Base-by-base conservation (phyloP, 768 basidiomycete genomes). In the Mycena galericulata region DNA sequence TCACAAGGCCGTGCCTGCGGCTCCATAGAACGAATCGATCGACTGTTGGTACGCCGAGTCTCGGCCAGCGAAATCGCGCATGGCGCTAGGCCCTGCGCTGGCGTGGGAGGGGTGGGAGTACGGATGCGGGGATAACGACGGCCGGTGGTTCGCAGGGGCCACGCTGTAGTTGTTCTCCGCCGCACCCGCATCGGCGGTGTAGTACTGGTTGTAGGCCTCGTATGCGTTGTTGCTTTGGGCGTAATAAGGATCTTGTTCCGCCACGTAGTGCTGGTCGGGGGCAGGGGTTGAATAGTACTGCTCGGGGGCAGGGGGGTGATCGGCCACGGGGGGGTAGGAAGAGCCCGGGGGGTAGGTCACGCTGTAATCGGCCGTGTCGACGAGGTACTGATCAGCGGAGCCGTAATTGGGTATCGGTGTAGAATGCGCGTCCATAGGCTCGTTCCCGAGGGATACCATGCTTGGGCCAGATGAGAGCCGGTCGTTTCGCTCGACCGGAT, bases 11-110 rank as follows among this genome's bases (percentile, higher is more conserved):
- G 63, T 65, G 11, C 70, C 70, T 57, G 74, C 46, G 30, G 71
- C 73, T 72, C 70, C 70, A 45, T 75, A 73, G 70, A 75, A 75
- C 36, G 74, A 75, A 45, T 75, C 74, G 54, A 72, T 67, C 4
- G 74, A 73, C 58, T 58, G 74, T 29, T 73, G 65, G 60, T 71
- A 72, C 17, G 30, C 30, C 29, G 72, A 73, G 45, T 71, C 72
- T 38, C 74, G 72, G 9, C 56, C 68, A 17, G 34, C 49, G 30
- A 66, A 46, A 14, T 65, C 54, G 38, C 55, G 67, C 45, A 65
- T 45, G 9, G 73, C 61, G 47, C 65, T 62, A 27, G 74, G 70
- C 18, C 69, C 64, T 1, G 55, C 68, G 29, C 56, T 58, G 20
- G 50, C 34, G 56, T 56, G 56, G 41, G 65, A 54, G n/a, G 67